A percentile compares a stretch with the other conserved stretches of the same genome.
Conservation (phyloP, 2,329 filamentous ascomycete genomes). For the Paecilomyces sp. region DNA sequence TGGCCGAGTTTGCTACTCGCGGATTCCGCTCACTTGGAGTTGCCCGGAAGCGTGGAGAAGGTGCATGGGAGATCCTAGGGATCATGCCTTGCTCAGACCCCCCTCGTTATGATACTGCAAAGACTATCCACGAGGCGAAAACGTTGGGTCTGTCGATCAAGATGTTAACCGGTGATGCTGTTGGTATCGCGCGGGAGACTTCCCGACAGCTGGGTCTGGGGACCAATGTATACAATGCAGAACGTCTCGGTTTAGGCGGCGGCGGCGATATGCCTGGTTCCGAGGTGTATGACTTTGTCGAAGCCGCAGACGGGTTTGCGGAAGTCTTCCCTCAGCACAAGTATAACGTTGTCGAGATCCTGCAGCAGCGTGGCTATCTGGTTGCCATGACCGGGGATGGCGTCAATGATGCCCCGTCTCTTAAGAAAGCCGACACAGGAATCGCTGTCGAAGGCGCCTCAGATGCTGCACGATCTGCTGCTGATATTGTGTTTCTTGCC, state of each 20-base stretch:
- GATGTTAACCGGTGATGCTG: constrained; percentile 93
- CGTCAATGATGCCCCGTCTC: constrained; percentile 46
- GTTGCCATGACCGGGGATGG: constrained; percentile 87
- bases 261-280: constrained; percentile 90
- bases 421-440: constrained; percentile 74
- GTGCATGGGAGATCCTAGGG: constrained; percentile 82
- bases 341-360: constrained; percentile 87
- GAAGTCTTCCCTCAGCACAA: constrained; percentile 95
- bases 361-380: constrained; percentile 86
- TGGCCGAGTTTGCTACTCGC: constrained; percentile 83
- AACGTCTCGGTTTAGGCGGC: constrained; percentile 82
- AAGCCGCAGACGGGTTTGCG: constrained; percentile 90
- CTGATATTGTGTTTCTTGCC: constrained; percentile 89
- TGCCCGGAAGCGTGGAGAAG: constrained; percentile 77
- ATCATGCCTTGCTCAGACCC: constrained; percentile 94
- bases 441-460: constrained; percentile 91
- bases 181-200: constrained; percentile 87
- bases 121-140: constrained; percentile 87
- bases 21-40: constrained; percentile 92
- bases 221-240: constrained; percentile 90
- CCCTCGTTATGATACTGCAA: constrained; percentile 81
- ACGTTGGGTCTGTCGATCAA: constrained; percentile 82
- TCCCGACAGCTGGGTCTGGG: constrained; percentile 85
- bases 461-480: constrained; percentile 81
- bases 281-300: constrained; percentile 91